phyloP scores from a whole-genome alignment of 2,329 filamentous ascomycete genomes.

The Pseudogymnoascus sp. region DNA sequence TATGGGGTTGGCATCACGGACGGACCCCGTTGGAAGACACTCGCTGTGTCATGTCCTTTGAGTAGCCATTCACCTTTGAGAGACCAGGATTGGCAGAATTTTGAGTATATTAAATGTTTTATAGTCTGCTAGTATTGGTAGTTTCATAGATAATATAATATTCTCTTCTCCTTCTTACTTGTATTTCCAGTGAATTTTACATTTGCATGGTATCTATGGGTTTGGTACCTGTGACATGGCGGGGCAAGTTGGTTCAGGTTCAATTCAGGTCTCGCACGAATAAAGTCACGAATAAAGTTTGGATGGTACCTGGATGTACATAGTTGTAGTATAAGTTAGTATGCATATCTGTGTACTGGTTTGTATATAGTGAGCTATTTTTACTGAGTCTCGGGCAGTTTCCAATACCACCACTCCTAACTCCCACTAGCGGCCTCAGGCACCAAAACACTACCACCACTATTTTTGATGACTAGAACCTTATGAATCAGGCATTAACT shows the following conservation, averaged over 20 bases:
- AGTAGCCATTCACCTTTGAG: background rate
- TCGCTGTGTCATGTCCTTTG: background rate
- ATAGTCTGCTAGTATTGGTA: background rate
- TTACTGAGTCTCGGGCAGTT: background rate
- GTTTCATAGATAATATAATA: background rate
- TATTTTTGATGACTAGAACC: too few species aligned
- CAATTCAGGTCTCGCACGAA: background rate
- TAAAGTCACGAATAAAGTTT: background rate
- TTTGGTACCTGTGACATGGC: background rate
- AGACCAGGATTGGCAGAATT: background rate
- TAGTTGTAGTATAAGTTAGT: background rate
- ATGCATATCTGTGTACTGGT: background rate
- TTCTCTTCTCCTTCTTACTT: background rate
- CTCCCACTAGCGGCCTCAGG: background rate
- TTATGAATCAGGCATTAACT: background rate
- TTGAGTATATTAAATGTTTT: background rate
- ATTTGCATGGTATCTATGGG: background rate
- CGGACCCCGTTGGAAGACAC: background rate
- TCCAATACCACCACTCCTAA: background rate
- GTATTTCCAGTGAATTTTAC: background rate
- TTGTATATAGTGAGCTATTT: background rate
- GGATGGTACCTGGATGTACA: background rate
- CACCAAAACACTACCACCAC: too few species aligned
- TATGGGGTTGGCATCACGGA: background rate
- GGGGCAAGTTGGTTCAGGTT: background rate